Percentiles rank a stretch among this genome's conserved stretches.
These are phyloP conservation scores for Wickerhamiella sorbophila DNA, from an alignment of 805 yeast species.

Conservation along the genomic window DNA sequence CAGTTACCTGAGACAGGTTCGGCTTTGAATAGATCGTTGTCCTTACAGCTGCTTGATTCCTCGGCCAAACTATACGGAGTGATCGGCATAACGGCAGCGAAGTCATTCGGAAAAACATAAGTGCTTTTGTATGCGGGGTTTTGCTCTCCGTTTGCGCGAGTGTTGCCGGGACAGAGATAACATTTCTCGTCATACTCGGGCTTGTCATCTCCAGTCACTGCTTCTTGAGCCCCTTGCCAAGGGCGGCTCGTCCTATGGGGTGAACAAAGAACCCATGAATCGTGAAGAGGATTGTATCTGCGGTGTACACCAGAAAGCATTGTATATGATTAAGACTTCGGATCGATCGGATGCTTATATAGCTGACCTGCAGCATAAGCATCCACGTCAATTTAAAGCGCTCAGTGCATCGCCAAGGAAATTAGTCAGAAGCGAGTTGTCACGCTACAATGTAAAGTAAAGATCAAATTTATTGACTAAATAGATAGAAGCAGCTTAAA, in stretches of 20 bases:
- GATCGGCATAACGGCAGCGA: slow-evolving; percentile 43
- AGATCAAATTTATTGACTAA: no score
- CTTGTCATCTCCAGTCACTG: slow-evolving; percentile 27
- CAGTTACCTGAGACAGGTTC: slow-evolving; percentile 54
- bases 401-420: no score
- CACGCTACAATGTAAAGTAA: no score
- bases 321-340: background rate
- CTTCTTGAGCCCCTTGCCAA: slow-evolving; percentile 66
- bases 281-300: slow-evolving; percentile 55
- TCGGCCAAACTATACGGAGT: slow-evolving; percentile 8
- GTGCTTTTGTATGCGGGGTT: slow-evolving; percentile 48
- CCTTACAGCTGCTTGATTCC: slow-evolving; percentile 6
- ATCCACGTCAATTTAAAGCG: no score
- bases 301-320: slow-evolving; percentile 31
- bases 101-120: slow-evolving; percentile 52
- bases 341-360: no score
- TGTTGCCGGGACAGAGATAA: slow-evolving; percentile 59
- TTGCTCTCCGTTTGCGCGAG: slow-evolving; percentile 43
- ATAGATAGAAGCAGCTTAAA: no score
- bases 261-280: slow-evolving; percentile 54
- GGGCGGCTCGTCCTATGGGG: slow-evolving; percentile 71
- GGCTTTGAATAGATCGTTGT: slow-evolving; percentile 33
- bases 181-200: slow-evolving; percentile 52
- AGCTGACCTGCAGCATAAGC: no score
- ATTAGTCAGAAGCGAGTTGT: no score